Evolutionary conservation across 768 basidiomycete genomes (phyloP).

Genomic region (Tephrocybe sp.): DNA sequence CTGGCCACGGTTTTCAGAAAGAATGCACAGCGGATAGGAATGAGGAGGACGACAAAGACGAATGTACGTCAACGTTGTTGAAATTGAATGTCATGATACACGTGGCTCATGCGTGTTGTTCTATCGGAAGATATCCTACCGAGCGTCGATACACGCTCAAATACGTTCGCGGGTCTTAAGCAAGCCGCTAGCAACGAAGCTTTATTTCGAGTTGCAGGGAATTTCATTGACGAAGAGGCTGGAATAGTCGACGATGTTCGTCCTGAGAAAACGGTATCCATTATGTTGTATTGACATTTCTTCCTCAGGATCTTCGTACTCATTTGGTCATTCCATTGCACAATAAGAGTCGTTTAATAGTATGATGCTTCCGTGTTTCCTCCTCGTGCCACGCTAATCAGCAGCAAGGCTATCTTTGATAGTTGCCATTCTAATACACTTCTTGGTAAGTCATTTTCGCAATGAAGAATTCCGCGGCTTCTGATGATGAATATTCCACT

Average conservation of each 20-base stretch:
- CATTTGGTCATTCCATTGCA: background rate
- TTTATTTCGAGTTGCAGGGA: background rate
- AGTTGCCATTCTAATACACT: constrained; percentile 5
- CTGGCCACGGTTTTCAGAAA: constrained; percentile 1
- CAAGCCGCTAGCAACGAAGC: background rate
- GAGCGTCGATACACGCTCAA: background rate
- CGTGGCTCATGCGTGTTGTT: background rate
- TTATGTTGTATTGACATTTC: background rate
- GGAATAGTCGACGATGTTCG: constrained; percentile 5
- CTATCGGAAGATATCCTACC: background rate
- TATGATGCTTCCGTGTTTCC: background rate
- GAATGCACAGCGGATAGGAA: background rate
- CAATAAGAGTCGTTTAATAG: background rate
- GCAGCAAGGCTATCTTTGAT: constrained; percentile 1
- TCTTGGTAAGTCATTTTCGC: background rate
- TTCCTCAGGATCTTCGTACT: background rate
- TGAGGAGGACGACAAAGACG: constrained; percentile 1
- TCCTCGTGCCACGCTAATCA: background rate
- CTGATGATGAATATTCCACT: background rate
- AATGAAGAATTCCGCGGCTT: background rate
- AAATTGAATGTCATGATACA: background rate
- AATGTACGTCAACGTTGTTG: background rate
- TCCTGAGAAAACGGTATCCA: background rate
- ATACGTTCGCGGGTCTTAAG: background rate
- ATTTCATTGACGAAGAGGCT: background rate